phyloP scores from a whole-genome alignment of 768 basidiomycete genomes.

The Tylopilus sp. region DNA sequence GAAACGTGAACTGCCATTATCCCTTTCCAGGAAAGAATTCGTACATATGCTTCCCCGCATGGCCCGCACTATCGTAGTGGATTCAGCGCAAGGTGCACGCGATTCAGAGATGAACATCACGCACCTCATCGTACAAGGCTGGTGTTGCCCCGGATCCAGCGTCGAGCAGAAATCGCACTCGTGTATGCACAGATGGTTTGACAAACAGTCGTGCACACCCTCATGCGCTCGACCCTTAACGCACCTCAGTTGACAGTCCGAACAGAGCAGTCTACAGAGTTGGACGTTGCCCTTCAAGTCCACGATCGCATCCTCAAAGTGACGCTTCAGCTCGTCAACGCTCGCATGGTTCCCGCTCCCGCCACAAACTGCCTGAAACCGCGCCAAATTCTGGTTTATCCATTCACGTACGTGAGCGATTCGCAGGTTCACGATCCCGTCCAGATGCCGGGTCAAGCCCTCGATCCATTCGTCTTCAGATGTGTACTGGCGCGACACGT shows the following conservation, averaged over 20 bases:
- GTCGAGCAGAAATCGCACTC: conserved; percentile 40
- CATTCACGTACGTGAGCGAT: conserved; percentile 48
- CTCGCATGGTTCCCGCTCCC: conserved; percentile 32
- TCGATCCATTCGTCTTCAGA: conserved; percentile 37
- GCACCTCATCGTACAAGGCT: conserved; percentile 46
- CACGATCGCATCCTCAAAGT: conserved; percentile 40
- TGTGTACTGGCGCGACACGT: conserved; percentile 17
- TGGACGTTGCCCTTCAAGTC: conserved; percentile 45
- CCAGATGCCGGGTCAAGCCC: conserved; percentile 38
- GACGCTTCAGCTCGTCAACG: conserved; percentile 43
- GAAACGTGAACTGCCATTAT: neutral
- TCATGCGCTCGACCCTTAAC: conserved; percentile 45
- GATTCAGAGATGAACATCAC: conserved; percentile 21
- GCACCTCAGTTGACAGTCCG: conserved; percentile 47
- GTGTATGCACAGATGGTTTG: conserved; percentile 45
- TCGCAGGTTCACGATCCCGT: conserved; percentile 39
- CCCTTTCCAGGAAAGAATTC: conserved; percentile 2
- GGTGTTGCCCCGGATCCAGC: conserved; percentile 28
- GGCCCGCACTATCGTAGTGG: conserved; percentile 47
- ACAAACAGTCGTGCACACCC: conserved; percentile 46
- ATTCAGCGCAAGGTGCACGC: neutral
- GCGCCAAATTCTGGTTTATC: conserved; percentile 46
- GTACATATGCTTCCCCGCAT: conserved; percentile 53
- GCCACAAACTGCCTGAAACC: conserved; percentile 37
- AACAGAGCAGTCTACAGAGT: conserved; percentile 49